These are phyloP conservation scores for Cetradonia linearis DNA, from an alignment of 495 filamentous ascomycete species.

Conservation along the genomic window DNA sequence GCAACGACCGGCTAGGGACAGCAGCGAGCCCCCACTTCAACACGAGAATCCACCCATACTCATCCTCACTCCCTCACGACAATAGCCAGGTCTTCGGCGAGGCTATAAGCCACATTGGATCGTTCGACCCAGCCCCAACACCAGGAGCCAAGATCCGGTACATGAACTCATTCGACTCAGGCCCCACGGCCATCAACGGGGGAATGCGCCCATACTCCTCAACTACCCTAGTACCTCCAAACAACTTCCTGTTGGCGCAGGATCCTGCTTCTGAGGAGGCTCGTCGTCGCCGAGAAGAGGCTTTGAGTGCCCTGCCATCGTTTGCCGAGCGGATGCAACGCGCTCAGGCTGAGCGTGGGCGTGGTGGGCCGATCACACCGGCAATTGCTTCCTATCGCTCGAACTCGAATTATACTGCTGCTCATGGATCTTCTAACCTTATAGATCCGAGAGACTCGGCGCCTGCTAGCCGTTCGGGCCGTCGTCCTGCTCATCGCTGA, in stretches of 20 bases:
- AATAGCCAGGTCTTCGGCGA: not conserved
- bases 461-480: not conserved
- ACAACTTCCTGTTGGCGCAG: not conserved
- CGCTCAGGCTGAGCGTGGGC: not conserved
- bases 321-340: not conserved
- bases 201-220: constrained; percentile 3
- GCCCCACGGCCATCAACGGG: constrained; percentile 1
- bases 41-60: not conserved
- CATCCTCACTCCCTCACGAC: not conserved
- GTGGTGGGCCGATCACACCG: not conserved
- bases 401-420: not conserved
- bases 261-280: not conserved
- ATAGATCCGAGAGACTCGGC: not conserved
- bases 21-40: not conserved
- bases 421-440: not conserved
- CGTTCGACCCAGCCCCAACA: not conserved
- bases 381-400: not conserved
- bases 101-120: not conserved
- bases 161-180: constrained; percentile 1
- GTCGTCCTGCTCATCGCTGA: not conserved
- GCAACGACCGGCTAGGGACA: not conserved
- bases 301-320: not conserved
- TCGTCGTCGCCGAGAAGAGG: not conserved
- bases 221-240: not conserved
- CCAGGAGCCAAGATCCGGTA: not conserved